Evolutionary conservation across 495 filamentous ascomycete genomes (phyloP).

Genomic region (Xylaria grammica): DNA sequence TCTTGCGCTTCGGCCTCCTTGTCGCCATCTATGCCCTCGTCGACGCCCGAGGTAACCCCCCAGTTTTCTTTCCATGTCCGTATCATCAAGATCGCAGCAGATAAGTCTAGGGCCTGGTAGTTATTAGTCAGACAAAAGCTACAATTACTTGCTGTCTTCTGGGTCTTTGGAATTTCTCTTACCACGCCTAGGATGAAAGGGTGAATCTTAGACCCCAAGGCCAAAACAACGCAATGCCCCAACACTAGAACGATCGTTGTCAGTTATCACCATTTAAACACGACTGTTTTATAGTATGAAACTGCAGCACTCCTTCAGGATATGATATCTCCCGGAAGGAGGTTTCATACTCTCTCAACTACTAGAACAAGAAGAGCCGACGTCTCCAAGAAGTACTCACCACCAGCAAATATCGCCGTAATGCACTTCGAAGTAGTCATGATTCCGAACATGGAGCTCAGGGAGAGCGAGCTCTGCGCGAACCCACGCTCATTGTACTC

Average conservation of each 20-base stretch:
- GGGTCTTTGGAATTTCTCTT: conserved; percentile 10
- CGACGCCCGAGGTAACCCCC: conserved; percentile 24
- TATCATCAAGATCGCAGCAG: conserved; percentile 41
- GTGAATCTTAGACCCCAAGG: conserved; percentile 46
- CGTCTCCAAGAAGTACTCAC: neutral
- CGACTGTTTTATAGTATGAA: too few relatives aligned
- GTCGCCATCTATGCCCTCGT: neutral
- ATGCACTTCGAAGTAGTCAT: conserved; percentile 52
- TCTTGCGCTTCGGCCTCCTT: neutral
- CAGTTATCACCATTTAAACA: conserved; percentile 21
- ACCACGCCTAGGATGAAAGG: conserved; percentile 50
- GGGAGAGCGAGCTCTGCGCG: conserved; percentile 26
- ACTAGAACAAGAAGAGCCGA: neutral
- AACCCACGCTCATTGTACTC: conserved; percentile 47
- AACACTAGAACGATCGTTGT: conserved; percentile 26
- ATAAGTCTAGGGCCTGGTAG: conserved; percentile 24
- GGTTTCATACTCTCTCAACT: too few relatives aligned
- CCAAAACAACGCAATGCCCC: conserved; percentile 44
- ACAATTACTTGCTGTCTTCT: neutral
- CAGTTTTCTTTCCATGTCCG: conserved; percentile 49
- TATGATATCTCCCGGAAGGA: too few relatives aligned
- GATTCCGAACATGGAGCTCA: conserved; percentile 50
- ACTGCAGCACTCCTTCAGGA: too few relatives aligned
- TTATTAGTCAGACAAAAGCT: neutral
- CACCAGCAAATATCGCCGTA: conserved; percentile 45